phyloP scores from a whole-genome alignment of 2,329 filamentous ascomycete genomes.

The Colletotrichum spaethianum region DNA sequence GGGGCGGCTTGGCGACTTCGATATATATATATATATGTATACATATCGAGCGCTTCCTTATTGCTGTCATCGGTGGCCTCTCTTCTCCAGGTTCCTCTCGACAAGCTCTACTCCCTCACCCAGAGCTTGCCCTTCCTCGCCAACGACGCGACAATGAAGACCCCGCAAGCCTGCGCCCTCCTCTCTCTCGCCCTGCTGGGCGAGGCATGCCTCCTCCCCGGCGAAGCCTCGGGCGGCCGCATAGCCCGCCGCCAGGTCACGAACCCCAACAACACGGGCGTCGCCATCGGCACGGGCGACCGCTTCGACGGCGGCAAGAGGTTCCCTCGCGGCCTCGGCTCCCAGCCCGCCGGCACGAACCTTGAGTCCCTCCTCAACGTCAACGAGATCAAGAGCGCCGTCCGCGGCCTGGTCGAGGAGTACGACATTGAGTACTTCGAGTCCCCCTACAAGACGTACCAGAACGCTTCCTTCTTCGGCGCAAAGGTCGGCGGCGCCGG shows the following conservation, averaged over 20 bases:
- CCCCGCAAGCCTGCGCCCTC: conserved; percentile 40
- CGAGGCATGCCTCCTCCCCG: conserved; percentile 55
- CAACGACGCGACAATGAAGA: conserved; percentile 47
- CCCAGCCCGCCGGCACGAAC: conserved; percentile 48
- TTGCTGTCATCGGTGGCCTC: neutral
- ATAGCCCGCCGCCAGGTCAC: conserved; percentile 39
- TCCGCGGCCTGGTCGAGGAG: conserved; percentile 57
- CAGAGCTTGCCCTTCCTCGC: neutral
- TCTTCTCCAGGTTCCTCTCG: neutral
- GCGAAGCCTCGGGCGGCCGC: conserved; percentile 49
- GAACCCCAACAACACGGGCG: conserved; percentile 44
- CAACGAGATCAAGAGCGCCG: conserved; percentile 59
- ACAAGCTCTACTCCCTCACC: neutral
- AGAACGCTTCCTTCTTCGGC: conserved; percentile 56
- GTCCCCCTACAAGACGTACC: conserved; percentile 60
- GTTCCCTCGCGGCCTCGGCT: conserved; percentile 55
- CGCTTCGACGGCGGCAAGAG: conserved; percentile 57
- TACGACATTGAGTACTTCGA: conserved; percentile 59
- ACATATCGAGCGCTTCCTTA: conserved; percentile 5
- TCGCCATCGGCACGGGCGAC: conserved; percentile 59
- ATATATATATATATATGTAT: neutral
- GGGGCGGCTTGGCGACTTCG: conserved; percentile 8
- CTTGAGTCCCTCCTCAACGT: conserved; percentile 62
- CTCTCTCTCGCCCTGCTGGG: conserved; percentile 44
- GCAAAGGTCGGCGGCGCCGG: conserved; percentile 58